These are phyloP conservation scores for Aaosphaeria pasadenensis DNA, from an alignment of 2,329 filamentous ascomycete species.

Conservation along the genomic window DNA sequence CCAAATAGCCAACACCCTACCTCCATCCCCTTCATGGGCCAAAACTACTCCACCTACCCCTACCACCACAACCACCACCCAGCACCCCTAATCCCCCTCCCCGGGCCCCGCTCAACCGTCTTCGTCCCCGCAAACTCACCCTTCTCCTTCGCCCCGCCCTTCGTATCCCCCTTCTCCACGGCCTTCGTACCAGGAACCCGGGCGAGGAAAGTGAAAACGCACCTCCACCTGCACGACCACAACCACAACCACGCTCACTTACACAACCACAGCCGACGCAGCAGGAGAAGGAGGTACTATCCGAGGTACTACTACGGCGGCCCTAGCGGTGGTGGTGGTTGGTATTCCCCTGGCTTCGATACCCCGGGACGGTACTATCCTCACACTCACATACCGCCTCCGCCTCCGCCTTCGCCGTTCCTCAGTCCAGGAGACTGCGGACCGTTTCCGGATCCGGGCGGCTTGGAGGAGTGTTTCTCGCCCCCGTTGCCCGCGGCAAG, in stretches of 20 bases:
- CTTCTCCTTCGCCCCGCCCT: background rate
- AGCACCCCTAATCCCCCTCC: slow-evolving; percentile 20
- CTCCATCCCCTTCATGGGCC: slow-evolving; percentile 16
- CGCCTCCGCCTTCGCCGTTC: background rate
- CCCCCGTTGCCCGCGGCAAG: no score
- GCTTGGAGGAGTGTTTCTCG: no score
- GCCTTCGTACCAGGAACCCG: background rate
- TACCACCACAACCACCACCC: slow-evolving; percentile 5
- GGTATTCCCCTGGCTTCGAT: no score
- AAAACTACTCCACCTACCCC: slow-evolving; percentile 8
- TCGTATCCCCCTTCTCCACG: background rate
- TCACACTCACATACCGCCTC: no score
- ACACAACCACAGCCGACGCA: background rate
- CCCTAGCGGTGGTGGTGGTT: no score
- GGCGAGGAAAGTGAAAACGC: no score
- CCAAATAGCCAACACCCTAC: background rate
- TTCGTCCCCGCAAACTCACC: slow-evolving; percentile 11
- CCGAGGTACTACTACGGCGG: background rate
- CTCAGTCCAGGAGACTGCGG: background rate
- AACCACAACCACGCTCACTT: background rate
- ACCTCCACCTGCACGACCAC: background rate
- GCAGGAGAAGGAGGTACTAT: background rate
- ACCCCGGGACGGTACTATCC: no score
- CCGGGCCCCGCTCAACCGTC: slow-evolving; percentile 14
- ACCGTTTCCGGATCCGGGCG: no score